Evolutionary conservation across 2,329 filamentous ascomycete genomes (phyloP), one percentile per base, ranked within the genome.

Genomic region (Alternaria viburni): DNA sequence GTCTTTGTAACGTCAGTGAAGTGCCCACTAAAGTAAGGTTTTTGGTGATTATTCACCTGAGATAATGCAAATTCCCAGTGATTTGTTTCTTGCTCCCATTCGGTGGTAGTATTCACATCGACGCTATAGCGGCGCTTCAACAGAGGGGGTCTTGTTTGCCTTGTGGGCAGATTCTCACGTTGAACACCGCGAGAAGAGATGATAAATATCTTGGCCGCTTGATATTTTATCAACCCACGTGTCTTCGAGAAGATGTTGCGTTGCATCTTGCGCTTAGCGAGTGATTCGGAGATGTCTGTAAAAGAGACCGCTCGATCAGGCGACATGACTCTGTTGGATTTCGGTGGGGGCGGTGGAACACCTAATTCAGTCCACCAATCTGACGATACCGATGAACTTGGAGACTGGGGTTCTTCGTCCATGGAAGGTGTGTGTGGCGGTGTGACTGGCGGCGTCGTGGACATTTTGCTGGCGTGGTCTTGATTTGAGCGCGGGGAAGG

Each of bases 51-150:
- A 11, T 28, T 23, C 19, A 60, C 60, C 54, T 50, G 21, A 8
- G 25, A 17, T 25, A 15, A 46, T 54, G 17, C 15, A 45, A 19
- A 17, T 41, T 17, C 36, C 23, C 47, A 26, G 13, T 21, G 11
- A 21, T 19, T 9, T 12, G n/a, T 36, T 3, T 15, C 6, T 13
- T n/a, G 26, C 26, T 19, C 32, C 51, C 59, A 61, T 43, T 45
- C 13, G 28, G 32, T 21, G 21, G 12, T 43, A 10, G 57, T 67
- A 13, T 59, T 58, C 15, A 69, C 70, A 21, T 77, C 73, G 23
- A 76, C 46, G n/a, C 66, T 72, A 26, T 75, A 70, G 9, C 71
- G 70, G 21, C 73, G 70, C 28, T 51, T 55, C 19, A 17, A 54
- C 23, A 74, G 50, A 13, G 55, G 21, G 12, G 69, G 68, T 5